phyloP scores from a whole-genome alignment of 129 eudicot genomes.

The Flaveria robusta region DNA sequence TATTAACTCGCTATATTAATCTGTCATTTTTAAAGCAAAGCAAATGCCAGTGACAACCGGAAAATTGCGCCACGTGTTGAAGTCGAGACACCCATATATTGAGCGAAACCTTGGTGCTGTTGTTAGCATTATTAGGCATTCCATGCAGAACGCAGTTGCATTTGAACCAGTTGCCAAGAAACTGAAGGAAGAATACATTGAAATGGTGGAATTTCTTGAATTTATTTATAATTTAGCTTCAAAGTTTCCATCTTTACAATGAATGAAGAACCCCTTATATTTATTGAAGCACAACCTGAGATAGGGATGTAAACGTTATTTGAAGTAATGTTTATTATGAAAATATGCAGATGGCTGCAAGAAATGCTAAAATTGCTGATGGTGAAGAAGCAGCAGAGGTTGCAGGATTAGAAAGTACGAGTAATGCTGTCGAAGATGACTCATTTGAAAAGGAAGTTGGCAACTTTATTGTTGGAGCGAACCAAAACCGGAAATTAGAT shows the following conservation, averaged over 20 bases:
- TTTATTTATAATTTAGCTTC: not conserved
- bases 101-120: constrained; percentile 71
- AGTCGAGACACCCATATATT: constrained; percentile 60
- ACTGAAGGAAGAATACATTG: constrained; percentile 55
- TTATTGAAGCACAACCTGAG: not conserved
- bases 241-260: constrained; percentile 4
- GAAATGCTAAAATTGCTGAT: constrained; percentile 36
- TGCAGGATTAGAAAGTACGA: constrained; percentile 38
- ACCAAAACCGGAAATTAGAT: constrained; percentile 40
- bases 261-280: not conserved
- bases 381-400: constrained; percentile 35
- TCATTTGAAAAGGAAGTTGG: constrained; percentile 41
- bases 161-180: constrained; percentile 71
- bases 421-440: constrained; percentile 37
- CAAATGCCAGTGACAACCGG: constrained; percentile 80
- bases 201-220: constrained; percentile 40
- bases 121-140: constrained; percentile 67
- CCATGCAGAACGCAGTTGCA: constrained; percentile 58
- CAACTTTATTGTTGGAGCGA: constrained; percentile 42
- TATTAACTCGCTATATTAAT: constrained; percentile 18
- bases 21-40: constrained; percentile 54
- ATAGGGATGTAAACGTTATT: constrained; percentile 14
- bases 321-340: constrained; percentile 5
- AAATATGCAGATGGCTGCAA: constrained; percentile 39
- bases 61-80: constrained; percentile 56